A percentile compares a stretch with the other conserved stretches of the same genome.
These are phyloP conservation scores for Phalaenopsis equestris DNA, from an alignment of 106 monocot genomes.

Conservation along the genomic window DNA sequence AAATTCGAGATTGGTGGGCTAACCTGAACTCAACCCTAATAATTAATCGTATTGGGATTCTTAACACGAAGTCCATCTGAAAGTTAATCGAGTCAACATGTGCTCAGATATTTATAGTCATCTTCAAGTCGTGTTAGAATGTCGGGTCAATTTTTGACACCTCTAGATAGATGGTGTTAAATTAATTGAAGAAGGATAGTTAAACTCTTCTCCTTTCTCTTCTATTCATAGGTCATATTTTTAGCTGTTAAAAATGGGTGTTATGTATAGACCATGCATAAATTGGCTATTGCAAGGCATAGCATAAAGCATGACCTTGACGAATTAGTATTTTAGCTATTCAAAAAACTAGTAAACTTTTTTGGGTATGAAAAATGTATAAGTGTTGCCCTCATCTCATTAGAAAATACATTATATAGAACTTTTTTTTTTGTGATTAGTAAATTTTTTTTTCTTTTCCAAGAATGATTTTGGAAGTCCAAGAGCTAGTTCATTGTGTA, in stretches of 20 bases:
- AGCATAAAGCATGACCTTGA: background rate
- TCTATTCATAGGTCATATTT: background rate
- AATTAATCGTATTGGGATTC: too few species aligned
- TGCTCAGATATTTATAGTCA: too few species aligned
- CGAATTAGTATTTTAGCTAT: background rate
- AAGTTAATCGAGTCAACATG: too few species aligned
- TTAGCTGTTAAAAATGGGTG: background rate
- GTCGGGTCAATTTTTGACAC: too few species aligned
- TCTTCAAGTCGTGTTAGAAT: too few species aligned
- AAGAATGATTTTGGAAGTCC: background rate
- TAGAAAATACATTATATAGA: background rate
- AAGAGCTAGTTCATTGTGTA: background rate
- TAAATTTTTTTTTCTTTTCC: background rate
- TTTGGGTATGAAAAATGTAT: background rate
- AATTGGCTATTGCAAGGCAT: background rate
- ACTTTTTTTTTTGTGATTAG: background rate
- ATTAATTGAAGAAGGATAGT: background rate
- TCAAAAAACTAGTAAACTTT: background rate
- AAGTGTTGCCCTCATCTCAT: background rate
- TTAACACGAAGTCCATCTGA: too few species aligned
- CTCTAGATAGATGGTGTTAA: background rate
- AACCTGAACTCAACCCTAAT: too few species aligned
- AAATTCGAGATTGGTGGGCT: too few species aligned
- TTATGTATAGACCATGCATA: background rate
- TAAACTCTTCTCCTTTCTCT: background rate